A percentile compares a stretch with the other conserved stretches of the same genome.
These are phyloP conservation scores for Mortierella polycephala DNA, from an alignment of 371 early-diverging fungal species.

Conservation along the genomic window DNA sequence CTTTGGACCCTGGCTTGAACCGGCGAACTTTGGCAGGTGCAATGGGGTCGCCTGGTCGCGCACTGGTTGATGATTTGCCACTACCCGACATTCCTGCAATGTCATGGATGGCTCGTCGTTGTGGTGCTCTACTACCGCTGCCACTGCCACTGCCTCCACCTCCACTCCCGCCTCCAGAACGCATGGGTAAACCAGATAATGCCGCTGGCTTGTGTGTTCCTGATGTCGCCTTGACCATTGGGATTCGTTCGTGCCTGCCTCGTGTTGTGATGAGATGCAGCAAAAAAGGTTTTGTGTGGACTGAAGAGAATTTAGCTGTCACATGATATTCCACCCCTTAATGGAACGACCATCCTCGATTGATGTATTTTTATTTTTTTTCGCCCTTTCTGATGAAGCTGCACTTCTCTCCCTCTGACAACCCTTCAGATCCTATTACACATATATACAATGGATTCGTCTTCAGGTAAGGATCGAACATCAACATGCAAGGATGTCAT, in stretches of 20 bases:
- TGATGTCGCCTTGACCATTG: conserved; percentile 10
- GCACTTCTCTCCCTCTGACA: background rate
- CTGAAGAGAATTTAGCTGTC: background rate
- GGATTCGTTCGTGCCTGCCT: background rate
- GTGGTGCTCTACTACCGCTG: background rate
- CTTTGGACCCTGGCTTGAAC: conserved; percentile 74
- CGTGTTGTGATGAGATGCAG: background rate
- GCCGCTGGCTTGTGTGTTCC: background rate
- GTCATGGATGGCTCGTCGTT: conserved; percentile 8
- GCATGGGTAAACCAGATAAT: conserved; percentile 6
- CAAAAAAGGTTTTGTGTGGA: background rate
- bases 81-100: conserved; percentile 10
- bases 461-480: conserved; percentile 20
- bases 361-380: conserved; percentile 6
- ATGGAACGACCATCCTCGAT: background rate
- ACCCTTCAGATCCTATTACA: conserved; percentile 21
- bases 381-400: background rate
- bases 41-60: conserved; percentile 33
- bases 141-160: background rate
- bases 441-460: conserved; percentile 27
- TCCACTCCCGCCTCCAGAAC: conserved; percentile 5
- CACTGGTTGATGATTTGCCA: conserved; percentile 4
- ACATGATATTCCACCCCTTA: background rate
- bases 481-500: too few species aligned
- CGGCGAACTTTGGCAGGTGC: conserved; percentile 47